Conservation (phyloP, 2,329 filamentous ascomycete species). For the Thielaviopsis ethacetica region DNA sequence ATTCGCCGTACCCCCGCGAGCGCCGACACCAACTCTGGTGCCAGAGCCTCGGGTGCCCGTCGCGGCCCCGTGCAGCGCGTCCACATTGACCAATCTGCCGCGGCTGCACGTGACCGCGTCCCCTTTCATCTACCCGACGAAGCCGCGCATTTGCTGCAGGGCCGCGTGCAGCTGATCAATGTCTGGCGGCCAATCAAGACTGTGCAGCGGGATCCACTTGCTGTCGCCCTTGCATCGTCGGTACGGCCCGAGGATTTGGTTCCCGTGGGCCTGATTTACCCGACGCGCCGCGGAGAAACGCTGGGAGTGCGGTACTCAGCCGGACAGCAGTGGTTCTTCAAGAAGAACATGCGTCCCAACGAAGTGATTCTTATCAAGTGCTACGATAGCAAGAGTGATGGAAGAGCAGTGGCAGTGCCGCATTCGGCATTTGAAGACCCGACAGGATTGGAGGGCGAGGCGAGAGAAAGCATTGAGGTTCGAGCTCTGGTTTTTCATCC, state of each 20-base stretch:
- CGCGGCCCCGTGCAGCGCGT: conserved; percentile 26
- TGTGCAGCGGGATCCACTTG: conserved; percentile 32
- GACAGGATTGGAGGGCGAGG: conserved; percentile 33
- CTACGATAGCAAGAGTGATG: conserved; percentile 32
- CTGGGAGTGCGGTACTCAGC: conserved; percentile 26
- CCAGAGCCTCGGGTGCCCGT: conserved; percentile 23
- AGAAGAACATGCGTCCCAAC: conserved; percentile 31
- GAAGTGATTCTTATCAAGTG: conserved; percentile 45
- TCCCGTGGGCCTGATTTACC: conserved; percentile 32
- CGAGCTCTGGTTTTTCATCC: conserved; percentile 35
- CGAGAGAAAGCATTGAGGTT: conserved; percentile 45
- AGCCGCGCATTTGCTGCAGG: conserved; percentile 20
- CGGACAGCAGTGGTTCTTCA: conserved; percentile 35
- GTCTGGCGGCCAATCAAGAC: conserved; percentile 30
- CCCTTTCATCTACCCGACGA: conserved; percentile 22
- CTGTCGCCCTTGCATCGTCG: conserved; percentile 32
- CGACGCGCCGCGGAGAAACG: conserved; percentile 31
- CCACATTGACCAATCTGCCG: conserved; percentile 40
- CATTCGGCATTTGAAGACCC: conserved; percentile 38
- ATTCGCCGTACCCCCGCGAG: conserved; percentile 42
- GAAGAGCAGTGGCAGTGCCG: conserved; percentile 24
- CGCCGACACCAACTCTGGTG: conserved; percentile 9
- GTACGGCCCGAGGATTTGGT: conserved; percentile 36
- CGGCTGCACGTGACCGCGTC: conserved; percentile 27
- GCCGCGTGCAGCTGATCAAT: conserved; percentile 38